These are phyloP conservation scores for Fusarium denticulatum DNA, from an alignment of 2,329 filamentous ascomycete species.

Conservation along the genomic window DNA sequence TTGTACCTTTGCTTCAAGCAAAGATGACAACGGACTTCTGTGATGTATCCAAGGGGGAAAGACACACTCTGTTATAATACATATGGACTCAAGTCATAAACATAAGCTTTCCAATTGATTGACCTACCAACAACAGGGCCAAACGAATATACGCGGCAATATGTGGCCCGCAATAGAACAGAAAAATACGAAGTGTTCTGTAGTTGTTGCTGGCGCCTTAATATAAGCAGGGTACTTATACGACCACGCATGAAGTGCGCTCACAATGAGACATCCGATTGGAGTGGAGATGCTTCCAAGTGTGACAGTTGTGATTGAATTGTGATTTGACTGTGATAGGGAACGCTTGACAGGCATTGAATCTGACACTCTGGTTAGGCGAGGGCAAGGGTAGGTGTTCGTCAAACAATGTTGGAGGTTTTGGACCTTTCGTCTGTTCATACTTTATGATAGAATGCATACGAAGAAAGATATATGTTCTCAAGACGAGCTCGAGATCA, in stretches of 20 bases:
- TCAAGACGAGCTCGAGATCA: not conserved
- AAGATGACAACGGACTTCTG: not conserved
- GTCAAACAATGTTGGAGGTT: not conserved
- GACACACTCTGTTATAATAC: not conserved
- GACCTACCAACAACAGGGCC: not conserved
- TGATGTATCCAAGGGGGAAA: too few species aligned
- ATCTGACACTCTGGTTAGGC: not conserved
- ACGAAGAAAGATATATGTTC: not conserved
- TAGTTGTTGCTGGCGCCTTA: not conserved
- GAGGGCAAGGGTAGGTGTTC: conserved; percentile 5
- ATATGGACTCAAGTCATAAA: not conserved
- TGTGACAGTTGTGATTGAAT: conserved; percentile 11
- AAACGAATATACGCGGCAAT: not conserved
- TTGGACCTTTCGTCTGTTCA: conserved; percentile 2
- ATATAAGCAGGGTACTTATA: not conserved
- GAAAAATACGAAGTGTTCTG: not conserved
- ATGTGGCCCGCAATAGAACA: not conserved
- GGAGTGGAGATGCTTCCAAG: not conserved
- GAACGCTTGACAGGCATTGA: conserved; percentile 13
- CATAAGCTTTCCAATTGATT: not conserved
- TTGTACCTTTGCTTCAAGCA: not conserved
- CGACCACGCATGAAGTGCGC: not conserved
- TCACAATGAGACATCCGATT: not conserved
- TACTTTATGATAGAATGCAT: not conserved
- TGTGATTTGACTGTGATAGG: conserved; percentile 17